Conservation (phyloP, 2,329 filamentous ascomycete species). For the Clarireedia homoeocarpa region DNA sequence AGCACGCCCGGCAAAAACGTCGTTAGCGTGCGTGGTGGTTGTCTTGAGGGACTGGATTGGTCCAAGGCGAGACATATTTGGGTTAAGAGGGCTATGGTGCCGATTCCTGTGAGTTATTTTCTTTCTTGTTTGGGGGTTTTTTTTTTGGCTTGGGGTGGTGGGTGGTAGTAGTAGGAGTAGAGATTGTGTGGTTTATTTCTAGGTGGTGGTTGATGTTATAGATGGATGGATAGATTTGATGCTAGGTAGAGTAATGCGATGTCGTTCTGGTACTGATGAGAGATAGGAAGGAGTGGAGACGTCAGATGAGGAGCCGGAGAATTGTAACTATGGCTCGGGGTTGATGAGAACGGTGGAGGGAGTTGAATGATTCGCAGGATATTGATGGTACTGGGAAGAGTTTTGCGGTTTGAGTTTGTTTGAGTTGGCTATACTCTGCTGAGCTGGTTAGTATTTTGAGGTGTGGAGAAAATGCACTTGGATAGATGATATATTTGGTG, state of each 20-base stretch:
- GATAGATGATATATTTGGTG: not conserved
- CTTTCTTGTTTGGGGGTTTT: not conserved
- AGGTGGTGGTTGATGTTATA: too few species aligned
- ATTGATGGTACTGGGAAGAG: too few species aligned
- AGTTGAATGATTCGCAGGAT: too few species aligned
- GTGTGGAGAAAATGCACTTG: too few species aligned
- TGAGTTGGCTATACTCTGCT: too few species aligned
- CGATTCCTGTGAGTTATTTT: constrained; percentile 41
- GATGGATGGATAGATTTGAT: not conserved
- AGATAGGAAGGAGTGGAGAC: constrained; percentile 45
- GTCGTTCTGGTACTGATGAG: not conserved
- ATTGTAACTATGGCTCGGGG: not conserved
- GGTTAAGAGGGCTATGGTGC: constrained; percentile 40
- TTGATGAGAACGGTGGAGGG: not conserved
- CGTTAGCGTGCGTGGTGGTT: constrained; percentile 60
- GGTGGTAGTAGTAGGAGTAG: not conserved
- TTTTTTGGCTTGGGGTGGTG: not conserved
- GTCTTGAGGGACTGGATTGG: constrained; percentile 57
- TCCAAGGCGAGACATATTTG: constrained; percentile 51
- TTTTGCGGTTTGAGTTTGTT: too few species aligned
- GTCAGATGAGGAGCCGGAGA: constrained; percentile 43
- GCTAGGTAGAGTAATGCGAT: not conserved
- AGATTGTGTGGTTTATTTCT: not conserved
- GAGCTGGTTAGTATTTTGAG: too few species aligned
- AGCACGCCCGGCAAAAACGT: constrained; percentile 50